A percentile compares a stretch with the other conserved stretches of the same genome.
phyloP scores from a whole-genome alignment of 163 green algal species.

The Smithsoniella earleae region DNA sequence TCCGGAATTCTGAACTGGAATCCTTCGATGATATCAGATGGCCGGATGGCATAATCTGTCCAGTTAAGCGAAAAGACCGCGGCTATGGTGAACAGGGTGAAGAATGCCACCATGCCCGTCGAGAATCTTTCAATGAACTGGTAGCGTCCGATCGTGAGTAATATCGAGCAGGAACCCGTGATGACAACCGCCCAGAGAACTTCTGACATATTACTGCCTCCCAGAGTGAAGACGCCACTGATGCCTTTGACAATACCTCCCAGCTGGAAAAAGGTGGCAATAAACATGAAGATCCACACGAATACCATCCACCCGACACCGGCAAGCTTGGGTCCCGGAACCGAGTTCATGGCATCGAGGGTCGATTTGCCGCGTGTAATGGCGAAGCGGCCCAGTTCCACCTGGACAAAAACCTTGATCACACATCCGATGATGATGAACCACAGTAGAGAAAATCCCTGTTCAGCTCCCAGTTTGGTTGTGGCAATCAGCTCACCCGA shows the following conservation, averaged over 20 bases:
- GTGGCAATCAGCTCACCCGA: slow-evolving; percentile 1
- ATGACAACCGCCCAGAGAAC: too few species aligned
- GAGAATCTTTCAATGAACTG: too few species aligned
- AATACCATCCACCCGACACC: background rate
- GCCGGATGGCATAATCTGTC: too few species aligned
- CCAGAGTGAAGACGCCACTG: background rate
- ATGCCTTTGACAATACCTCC: background rate
- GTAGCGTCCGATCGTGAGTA: background rate
- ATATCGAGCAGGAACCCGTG: too few species aligned
- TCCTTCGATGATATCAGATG: too few species aligned
- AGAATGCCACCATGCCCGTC: too few species aligned
- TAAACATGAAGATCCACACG: background rate
- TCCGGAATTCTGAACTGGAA: too few species aligned
- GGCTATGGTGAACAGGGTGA: too few species aligned
- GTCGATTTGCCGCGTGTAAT: background rate
- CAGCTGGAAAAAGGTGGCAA: background rate
- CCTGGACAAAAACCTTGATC: background rate
- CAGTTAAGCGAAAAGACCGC: too few species aligned
- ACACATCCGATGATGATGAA: background rate
- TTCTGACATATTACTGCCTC: background rate
- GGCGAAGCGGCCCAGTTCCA: background rate
- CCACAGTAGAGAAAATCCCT: background rate
- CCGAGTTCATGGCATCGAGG: background rate
- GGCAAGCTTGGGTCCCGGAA: background rate
- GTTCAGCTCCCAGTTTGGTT: background rate